A percentile compares a stretch with the other conserved stretches of the same genome.
These are phyloP conservation scores for Sarcodon aspratus DNA, from an alignment of 768 basidiomycete species.

Conservation along the genomic window DNA sequence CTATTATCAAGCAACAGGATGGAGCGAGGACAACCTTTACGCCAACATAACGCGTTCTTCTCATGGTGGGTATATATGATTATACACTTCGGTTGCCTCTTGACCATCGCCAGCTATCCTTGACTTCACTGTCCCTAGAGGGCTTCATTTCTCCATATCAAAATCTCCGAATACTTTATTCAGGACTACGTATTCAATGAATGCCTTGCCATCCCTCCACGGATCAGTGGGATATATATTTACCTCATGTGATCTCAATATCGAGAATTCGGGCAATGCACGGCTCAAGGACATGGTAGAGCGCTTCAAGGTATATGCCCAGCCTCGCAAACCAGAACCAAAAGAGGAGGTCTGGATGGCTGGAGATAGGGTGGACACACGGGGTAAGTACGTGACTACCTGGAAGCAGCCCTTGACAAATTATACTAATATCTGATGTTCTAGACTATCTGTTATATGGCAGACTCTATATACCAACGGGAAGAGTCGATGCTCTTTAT, in stretches of 20 bases:
- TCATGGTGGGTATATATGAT: slow-evolving; percentile 40
- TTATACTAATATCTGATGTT: slow-evolving; percentile 11
- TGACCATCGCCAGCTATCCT: slow-evolving; percentile 53
- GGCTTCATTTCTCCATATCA: slow-evolving; percentile 68
- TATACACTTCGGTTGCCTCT: slow-evolving; percentile 3
- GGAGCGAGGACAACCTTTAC: slow-evolving; percentile 95
- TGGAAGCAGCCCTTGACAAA: background rate
- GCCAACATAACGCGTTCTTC: slow-evolving; percentile 85
- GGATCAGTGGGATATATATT: slow-evolving; percentile 93
- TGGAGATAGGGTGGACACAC: slow-evolving; percentile 64
- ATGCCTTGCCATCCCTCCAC: slow-evolving; percentile 84
- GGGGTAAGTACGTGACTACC: slow-evolving; percentile 38
- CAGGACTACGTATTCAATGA: slow-evolving; percentile 87
- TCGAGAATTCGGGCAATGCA: slow-evolving; percentile 58
- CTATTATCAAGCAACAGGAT: slow-evolving; percentile 89
- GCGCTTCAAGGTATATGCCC: slow-evolving; percentile 74
- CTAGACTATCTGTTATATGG: slow-evolving; percentile 92
- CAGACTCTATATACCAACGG: slow-evolving; percentile 79
- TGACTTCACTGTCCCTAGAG: slow-evolving; percentile 81
- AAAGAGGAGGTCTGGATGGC: slow-evolving; percentile 76
- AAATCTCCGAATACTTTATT: slow-evolving; percentile 86
- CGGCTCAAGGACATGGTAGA: slow-evolving; percentile 86
- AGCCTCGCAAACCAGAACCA: slow-evolving; percentile 68
- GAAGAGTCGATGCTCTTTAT: slow-evolving; percentile 83
- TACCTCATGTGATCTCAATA: slow-evolving; percentile 72